phyloP scores from a whole-genome alignment of 305 asterid genomes.

The Fraxinus paxiana region DNA sequence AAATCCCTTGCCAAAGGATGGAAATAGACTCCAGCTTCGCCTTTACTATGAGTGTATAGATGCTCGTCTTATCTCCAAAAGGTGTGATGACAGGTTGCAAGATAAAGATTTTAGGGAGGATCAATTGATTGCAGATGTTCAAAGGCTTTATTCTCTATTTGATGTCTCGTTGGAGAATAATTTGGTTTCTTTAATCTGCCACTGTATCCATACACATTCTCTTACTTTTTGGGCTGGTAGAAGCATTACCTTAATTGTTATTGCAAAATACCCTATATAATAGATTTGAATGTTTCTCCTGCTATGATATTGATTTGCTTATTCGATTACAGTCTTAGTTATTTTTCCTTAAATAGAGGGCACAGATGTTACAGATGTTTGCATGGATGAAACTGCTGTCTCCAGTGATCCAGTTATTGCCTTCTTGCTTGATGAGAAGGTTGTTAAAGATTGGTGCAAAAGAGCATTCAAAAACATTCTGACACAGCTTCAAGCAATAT shows the following conservation, averaged over 20 bases:
- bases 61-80: constrained; percentile 80
- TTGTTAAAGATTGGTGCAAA: constrained; percentile 96
- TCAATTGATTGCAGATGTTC: constrained; percentile 65
- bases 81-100: constrained; percentile 67
- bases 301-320: constrained; percentile 17
- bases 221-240: constrained; percentile 16
- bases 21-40: constrained; percentile 60
- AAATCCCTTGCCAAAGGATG: constrained; percentile 54
- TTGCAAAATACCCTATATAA: background rate
- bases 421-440: constrained; percentile 93
- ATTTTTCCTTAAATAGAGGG: constrained; percentile 50
- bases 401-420: constrained; percentile 93
- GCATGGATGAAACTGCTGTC: constrained; percentile 97
- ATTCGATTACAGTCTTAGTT: constrained; percentile 6
- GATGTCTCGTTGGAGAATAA: constrained; percentile 90
- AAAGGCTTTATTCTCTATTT: constrained; percentile 70
- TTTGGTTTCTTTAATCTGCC: constrained; percentile 78
- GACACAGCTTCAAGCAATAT: constrained; percentile 54
- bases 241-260: background rate
- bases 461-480: constrained; percentile 51
- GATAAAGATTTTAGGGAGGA: constrained; percentile 55
- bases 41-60: constrained; percentile 84
- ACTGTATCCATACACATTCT: constrained; percentile 65
- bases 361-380: constrained; percentile 87
- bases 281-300: constrained; percentile 7